Conservation (phyloP, 2,329 filamentous ascomycete genomes). For the Teratosphaeria epicoccoides region DNA sequence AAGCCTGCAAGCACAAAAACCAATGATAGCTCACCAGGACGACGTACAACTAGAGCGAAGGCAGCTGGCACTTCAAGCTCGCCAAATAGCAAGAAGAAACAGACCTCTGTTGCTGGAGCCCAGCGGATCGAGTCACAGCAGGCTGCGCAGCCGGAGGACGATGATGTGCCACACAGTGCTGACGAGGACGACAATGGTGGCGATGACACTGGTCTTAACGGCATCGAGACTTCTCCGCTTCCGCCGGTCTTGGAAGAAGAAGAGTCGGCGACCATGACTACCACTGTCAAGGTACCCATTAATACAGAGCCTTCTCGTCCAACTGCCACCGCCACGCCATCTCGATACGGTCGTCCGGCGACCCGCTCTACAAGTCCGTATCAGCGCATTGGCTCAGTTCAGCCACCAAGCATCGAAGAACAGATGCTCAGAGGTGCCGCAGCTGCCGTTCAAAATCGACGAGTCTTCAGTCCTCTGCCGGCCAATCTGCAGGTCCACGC, state of each 20-base stretch:
- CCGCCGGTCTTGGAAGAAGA: constrained; percentile 27
- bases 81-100: constrained; percentile 9
- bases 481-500: constrained; percentile 7
- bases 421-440: constrained; percentile 16
- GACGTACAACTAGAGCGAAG: constrained; percentile 1
- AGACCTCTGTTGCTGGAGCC: neutral
- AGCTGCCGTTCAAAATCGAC: constrained; percentile 11
- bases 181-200: constrained; percentile 17
- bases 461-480: constrained; percentile 13
- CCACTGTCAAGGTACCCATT: constrained; percentile 10
- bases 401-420: constrained; percentile 10
- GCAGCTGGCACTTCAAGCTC: constrained; percentile 8
- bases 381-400: constrained; percentile 12
- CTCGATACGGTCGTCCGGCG: constrained; percentile 13
- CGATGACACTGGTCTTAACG: constrained; percentile 8
- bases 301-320: constrained; percentile 19
- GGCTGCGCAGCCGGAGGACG: neutral
- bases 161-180: constrained; percentile 3
- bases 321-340: constrained; percentile 21
- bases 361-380: constrained; percentile 16
- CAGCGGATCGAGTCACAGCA: neutral
- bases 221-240: constrained; percentile 17
- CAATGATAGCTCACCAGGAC: constrained; percentile 4
- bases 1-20: constrained; percentile 8
- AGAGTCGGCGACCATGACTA: constrained; percentile 13